Evolutionary conservation across 2,329 filamentous ascomycete species (phyloP), one percentile per base, ranked within the genome.

Genomic region (Leptodontidium sp.): DNA sequence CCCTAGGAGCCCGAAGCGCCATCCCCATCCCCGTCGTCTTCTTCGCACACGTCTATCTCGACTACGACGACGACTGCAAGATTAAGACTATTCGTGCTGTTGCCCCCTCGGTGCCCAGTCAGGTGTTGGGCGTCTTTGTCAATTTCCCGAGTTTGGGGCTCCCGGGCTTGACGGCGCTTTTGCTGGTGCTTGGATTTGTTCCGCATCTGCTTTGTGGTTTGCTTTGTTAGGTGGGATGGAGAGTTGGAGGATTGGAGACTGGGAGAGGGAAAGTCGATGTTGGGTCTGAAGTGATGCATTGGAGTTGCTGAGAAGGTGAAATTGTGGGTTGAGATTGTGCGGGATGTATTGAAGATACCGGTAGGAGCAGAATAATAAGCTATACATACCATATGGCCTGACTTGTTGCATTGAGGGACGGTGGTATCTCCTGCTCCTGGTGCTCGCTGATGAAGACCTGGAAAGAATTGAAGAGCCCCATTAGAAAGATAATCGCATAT

Each of bases 21-120:
- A 35, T 67, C 38, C 12, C 58, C 1, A 15, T 67, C 15, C 65
- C 65, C 1, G 49, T 67, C 21, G 62, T 58, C 15, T 67, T 57
- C 58, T 63, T 21, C 24, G 65, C 58, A 32, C 26, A 67, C 35
- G 65, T 67, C 15, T 67, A 62, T 24, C 58, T 67, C 26, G 57
- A 61, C 38, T 67, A 47, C 38, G 45, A 63, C 17, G 12, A 9
- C 5, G 4, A 50, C 35, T 66, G 64, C 32, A 21, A 40, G 43
- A 66, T 66, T n/a, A 21, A 43, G 38, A 45, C 29, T 8, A 57
- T 66, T 11, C 43, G 53, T 40, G 64, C 64, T 52, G 59, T 50
- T 52, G 64, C 55, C 9, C 43, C 43, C 1, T n/a, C 24, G 4
- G 21, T 66, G 9, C 64, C 64, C 9, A 61, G 40, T n/a, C 29